phyloP scores from a whole-genome alignment of 208 protist species.

The Trypanosoma platydactyli region DNA sequence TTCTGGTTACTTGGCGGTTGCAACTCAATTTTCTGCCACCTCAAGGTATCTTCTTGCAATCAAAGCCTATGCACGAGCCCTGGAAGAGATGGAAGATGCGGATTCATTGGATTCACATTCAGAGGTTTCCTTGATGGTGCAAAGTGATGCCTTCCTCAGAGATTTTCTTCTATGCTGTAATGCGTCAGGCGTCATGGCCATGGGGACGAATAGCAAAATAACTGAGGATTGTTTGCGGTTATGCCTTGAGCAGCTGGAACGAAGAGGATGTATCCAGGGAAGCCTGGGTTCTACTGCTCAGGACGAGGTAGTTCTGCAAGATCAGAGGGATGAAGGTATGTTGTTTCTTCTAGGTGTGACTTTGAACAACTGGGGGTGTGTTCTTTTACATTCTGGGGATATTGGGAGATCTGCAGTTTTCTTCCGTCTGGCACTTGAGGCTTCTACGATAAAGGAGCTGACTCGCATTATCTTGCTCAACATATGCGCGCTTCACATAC shows the following conservation, averaged over 20 bases:
- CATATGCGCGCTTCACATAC: conserved; percentile 25
- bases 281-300: not conserved
- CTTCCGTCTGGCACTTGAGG: conserved; percentile 17
- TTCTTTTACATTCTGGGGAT: conserved; percentile 29
- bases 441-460: conserved; percentile 12
- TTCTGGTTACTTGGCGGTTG: conserved; percentile 17
- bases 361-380: conserved; percentile 58
- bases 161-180: conserved; percentile 41
- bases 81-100: not conserved
- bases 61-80: conserved; percentile 33
- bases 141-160: conserved; percentile 22
- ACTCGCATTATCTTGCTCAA: conserved; percentile 24
- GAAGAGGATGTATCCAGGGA: conserved; percentile 8
- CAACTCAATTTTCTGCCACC: not conserved
- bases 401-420: conserved; percentile 12
- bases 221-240: conserved; percentile 35
- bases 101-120: not conserved
- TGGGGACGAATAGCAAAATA: conserved; percentile 9
- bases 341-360: conserved; percentile 45
- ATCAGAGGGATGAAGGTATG: conserved; percentile 25
- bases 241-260: conserved; percentile 26
- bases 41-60: conserved; percentile 29
- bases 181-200: conserved; percentile 12
- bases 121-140: not conserved
- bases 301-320: conserved; percentile 2